Base-by-base conservation (phyloP, 225 moss, liverwort and hornwort genomes). In the Sphagnum tenellum region DNA sequence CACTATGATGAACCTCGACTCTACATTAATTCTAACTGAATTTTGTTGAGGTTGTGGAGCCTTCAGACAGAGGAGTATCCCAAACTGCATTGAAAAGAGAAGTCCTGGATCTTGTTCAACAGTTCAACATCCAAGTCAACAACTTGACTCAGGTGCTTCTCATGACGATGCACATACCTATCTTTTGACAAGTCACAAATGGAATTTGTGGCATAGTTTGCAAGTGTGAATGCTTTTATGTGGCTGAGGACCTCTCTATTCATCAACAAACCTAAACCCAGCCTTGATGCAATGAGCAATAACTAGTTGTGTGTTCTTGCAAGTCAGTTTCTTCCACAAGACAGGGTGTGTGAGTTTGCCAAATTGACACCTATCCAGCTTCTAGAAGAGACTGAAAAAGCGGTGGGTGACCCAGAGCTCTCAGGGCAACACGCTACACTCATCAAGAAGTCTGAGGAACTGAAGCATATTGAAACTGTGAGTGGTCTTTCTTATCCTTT, bases 311-410 rank as follows among this genome's bases (percentile, higher is more conserved):
- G 29, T 29, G 29, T 29, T 29, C 29, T 29, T 29, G 29, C 29
- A 29, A 29, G 29, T 48, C 89, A 96, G 96, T 96, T 96, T 76
- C 92, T 96, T 8, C 96, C 96, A 50, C 96, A 96, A 72, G 96
- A 96, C 55, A 85, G 92, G 74, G 96, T 96, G 4, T 88, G 88
- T 65, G 96, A 96, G 66, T 96, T 96, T 79, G 96, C 92, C 4
- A 96, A 96, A 76, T 74, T 96, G 85, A 83, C 82, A 56, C 92
- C 96, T 47, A 73, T 92, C 61, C 85, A 92, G 61, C 92, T 96
- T 61, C 65, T 96, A 76, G 90, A 90, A 72, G 96, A 96, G 81
- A 96, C 96, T 55, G 90, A 96, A 76, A 96, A 96, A 71, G 96
- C 96, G 57, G 96, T 96, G 47, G 96, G 96, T 44, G 75, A 96